Conservation (phyloP, 1,139 yeast species). For the Meyerozyma carpophila region DNA sequence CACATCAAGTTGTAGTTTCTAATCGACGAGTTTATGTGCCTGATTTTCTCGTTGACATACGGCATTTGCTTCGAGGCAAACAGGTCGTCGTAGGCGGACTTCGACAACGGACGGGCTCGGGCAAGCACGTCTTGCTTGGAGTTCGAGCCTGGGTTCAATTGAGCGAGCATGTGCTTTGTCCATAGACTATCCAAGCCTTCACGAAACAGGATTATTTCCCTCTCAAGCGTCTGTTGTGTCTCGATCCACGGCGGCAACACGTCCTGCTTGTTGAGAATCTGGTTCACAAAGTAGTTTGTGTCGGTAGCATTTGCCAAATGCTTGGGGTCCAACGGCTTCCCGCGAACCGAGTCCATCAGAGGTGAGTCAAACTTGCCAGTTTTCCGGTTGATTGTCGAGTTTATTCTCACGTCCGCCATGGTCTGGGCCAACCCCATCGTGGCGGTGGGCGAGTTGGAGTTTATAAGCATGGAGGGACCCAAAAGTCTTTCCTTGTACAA, state of each 20-base stretch:
- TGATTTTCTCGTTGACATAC: conserved; percentile 42
- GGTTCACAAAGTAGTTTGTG: conserved; percentile 39
- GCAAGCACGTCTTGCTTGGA: background rate
- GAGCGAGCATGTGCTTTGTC: conserved; percentile 31
- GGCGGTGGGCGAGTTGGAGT: conserved; percentile 29
- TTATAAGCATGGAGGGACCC: conserved; percentile 51
- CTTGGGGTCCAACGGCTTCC: conserved; percentile 49
- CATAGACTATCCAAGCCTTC: conserved; percentile 38
- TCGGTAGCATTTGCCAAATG: conserved; percentile 57
- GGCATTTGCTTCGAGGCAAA: conserved; percentile 12
- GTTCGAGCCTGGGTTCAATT: conserved; percentile 8
- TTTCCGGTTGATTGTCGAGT: conserved; percentile 56
- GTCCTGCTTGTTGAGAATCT: conserved; percentile 67
- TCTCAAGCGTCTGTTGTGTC: conserved; percentile 56
- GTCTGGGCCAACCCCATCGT: conserved; percentile 48
- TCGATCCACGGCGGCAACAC: conserved; percentile 89
- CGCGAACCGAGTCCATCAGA: conserved; percentile 48
- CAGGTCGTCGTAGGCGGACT: conserved; percentile 1
- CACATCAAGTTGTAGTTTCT: conserved; percentile 78
- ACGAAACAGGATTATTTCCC: conserved; percentile 43
- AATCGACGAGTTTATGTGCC: conserved; percentile 50
- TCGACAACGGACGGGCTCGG: conserved; percentile 4
- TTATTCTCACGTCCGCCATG: conserved; percentile 69
- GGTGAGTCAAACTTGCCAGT: conserved; percentile 60
- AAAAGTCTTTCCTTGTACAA: conserved; percentile 58